Base-by-base conservation (phyloP, 176 grass and related monocot species). In the Poa pratensis region DNA sequence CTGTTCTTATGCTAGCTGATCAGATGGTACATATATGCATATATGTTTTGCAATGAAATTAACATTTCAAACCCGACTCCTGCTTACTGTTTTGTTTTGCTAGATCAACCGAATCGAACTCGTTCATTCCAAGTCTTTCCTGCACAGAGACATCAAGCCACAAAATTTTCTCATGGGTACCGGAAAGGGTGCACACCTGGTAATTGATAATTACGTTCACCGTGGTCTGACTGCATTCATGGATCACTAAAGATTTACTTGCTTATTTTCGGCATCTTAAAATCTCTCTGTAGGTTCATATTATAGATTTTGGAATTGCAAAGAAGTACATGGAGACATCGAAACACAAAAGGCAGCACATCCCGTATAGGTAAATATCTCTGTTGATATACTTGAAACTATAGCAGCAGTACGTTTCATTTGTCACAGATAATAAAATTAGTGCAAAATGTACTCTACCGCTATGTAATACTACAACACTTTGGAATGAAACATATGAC, bases 81-180 rank as follows among this genome's bases (percentile, higher is more conserved):
- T 66, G 15, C 6, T 66, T 34, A 66, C 15, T 66, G 32, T 45
- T 71, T 11, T 73, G 23, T 51, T 74, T 74, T 74, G 7, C 6
- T 74, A 74, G 43, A 74, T 74, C 24, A 26, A 74, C 6, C 71
- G 43, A 16, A 5, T 74, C 45, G 71, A 74, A 46, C 8, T 16
- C 24, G 3, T 74, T 27, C 71, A 51, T 1, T 9, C 45, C 45
- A 74, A 51, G 11, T 74, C 45, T 30, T 74, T 51, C 24, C 1
- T 74, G 45, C 71, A 74, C 71, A 89, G 80, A 82, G 93, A 93
- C 85, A 93, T 95, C 59, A 95, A 95, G 83, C 88, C 93, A 0
- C 90, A 95, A 53, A 95, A 93, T 70, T 95, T 95, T 66, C 93
- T 95, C 60, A 92, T 93, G 88, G 93, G 93, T 69, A 84, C 85